Evolutionary conservation across 768 basidiomycete species (phyloP).

Genomic region (Antrodiella citrinella): DNA sequence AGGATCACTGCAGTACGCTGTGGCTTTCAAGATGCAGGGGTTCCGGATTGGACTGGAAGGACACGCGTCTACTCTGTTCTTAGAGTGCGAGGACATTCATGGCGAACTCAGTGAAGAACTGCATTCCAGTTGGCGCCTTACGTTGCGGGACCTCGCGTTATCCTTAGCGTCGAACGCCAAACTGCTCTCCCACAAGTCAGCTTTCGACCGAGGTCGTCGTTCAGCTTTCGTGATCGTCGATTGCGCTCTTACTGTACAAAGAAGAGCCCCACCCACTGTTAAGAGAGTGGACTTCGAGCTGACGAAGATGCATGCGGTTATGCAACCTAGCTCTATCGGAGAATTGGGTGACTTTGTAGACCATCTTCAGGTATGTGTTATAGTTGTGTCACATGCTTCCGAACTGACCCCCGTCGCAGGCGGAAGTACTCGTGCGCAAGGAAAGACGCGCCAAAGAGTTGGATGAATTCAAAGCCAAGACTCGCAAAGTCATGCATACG

Average conservation of each 20-base stretch:
- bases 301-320: constrained; percentile 81
- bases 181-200: constrained; percentile 24
- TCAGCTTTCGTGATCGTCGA: constrained; percentile 86
- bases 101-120: constrained; percentile 46
- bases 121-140: constrained; percentile 56
- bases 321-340: constrained; percentile 90
- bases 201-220: constrained; percentile 50
- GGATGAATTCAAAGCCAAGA: constrained; percentile 78
- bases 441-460: constrained; percentile 74
- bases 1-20: constrained; percentile 26
- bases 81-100: constrained; percentile 70
- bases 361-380: constrained; percentile 56
- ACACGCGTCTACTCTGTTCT: constrained; percentile 57
- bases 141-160: constrained; percentile 68
- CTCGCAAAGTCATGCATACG: constrained; percentile 60
- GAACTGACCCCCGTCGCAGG: constrained; percentile 32
- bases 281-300: constrained; percentile 45
- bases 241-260: constrained; percentile 32
- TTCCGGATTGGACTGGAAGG: constrained; percentile 78
- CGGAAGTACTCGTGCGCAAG: constrained; percentile 65
- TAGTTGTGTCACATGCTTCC: constrained; percentile 1
- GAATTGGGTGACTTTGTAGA: constrained; percentile 88
- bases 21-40: constrained; percentile 63
- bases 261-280: constrained; percentile 1
- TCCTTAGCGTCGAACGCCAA: constrained; percentile 64